These are phyloP conservation scores for Euphorbia schlechtendalii DNA, from an alignment of 441 rosid species.

Conservation along the genomic window DNA sequence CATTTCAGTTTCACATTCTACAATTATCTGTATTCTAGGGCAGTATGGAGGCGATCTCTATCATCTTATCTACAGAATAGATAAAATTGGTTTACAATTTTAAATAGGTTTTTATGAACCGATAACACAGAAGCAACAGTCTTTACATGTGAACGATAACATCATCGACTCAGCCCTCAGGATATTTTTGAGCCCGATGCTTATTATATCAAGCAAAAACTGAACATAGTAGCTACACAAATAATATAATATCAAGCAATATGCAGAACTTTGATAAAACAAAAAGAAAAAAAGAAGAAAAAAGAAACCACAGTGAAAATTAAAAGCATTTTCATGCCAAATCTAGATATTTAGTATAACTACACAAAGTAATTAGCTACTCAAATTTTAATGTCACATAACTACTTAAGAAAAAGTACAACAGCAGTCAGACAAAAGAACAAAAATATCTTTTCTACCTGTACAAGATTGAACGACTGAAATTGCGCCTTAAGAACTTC, in stretches of 20 bases:
- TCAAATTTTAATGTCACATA: background rate
- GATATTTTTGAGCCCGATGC: background rate
- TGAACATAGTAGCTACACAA: background rate
- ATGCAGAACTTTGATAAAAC: background rate
- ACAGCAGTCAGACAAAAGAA: too few relatives aligned
- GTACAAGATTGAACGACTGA: slow-evolving; percentile 72
- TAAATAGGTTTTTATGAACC: background rate
- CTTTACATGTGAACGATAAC: background rate
- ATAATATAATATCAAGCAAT: background rate
- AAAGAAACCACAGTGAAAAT: background rate
- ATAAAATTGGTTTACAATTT: background rate
- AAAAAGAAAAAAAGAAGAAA: background rate
- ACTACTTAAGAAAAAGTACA: background rate
- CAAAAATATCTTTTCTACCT: slow-evolving; percentile 34
- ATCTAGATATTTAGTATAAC: background rate
- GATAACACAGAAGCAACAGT: background rate
- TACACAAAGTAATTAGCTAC: background rate
- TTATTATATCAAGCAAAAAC: background rate
- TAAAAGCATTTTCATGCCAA: background rate
- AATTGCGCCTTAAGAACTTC: slow-evolving; percentile 79
- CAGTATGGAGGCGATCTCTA: background rate
- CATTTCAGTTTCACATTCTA: background rate
- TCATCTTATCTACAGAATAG: background rate
- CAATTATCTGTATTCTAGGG: background rate
- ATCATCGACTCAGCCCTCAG: background rate